Evolutionary conservation across 2,329 filamentous ascomycete species (phyloP), one percentile per base, ranked within the genome.

Genomic region (Sarocladium brachiariae): DNA sequence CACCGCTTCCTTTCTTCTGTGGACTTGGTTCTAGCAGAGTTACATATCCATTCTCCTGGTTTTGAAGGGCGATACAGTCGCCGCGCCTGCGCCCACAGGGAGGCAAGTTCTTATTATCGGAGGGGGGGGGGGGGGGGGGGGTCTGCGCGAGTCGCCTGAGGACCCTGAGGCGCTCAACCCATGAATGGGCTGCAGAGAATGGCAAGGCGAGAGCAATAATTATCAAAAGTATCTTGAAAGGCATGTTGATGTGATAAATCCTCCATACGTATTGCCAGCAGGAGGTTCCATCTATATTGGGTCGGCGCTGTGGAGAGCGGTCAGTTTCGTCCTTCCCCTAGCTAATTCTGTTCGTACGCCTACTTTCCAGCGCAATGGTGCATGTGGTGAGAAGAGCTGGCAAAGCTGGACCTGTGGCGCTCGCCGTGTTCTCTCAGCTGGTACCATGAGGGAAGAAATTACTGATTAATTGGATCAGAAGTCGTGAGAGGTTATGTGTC

Each of bases 161-260:
- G 46, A 50, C 18, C 14, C 51, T 18, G 37, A 50, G 27, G 54
- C 56, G 49, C 18, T 56, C 0, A 50, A 41, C 18, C 23, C 34
- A 8, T 34, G 43, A 9, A 58, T 58, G 56, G 27, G 27, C 27
- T 31, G 7, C 27, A 31, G 27, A 31, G 13, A 31, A 31, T 7
- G 27, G 27, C 27, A 31, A 31, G 13, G 27, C 27, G 27, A 31
- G 27, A 13, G 13, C 8, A 8, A 31, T 31, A 13, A 31, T 31
- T 13, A 13, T 31, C 27, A 31, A 31, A 31, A 31, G 27, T 31
- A 31, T 13, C 27, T 13, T 31, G 27, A 31, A 31, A 31, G 27
- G 13, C 27, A 31, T 31, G 13, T 31, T 31, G 27, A 31, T 31
- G 27, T 31, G 27, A 13, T 31, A 8, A 13, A 31, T 31, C 27